Percentiles rank a stretch among this genome's conserved stretches.
Evolutionary conservation across 2,329 filamentous ascomycete species (phyloP).

Genomic region (Talaromyces pinophilus): DNA sequence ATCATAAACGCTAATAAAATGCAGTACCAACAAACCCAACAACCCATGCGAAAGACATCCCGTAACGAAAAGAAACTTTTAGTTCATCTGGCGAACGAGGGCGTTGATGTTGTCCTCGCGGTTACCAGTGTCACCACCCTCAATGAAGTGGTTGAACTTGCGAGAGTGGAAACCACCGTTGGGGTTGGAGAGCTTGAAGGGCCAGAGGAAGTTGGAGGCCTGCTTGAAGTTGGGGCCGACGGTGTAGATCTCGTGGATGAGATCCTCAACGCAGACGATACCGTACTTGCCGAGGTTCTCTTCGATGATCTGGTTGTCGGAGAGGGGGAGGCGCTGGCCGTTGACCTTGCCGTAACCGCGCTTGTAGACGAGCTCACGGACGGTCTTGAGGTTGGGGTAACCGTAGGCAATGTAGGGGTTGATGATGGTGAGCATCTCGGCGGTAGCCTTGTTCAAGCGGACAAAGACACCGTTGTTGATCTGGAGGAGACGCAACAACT

Average conservation of each 20-base stretch:
- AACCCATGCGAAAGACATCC: conserved; percentile 39
- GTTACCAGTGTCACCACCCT: conserved; percentile 98
- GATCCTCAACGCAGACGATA: conserved; percentile 98
- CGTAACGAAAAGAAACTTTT: conserved; percentile 26
- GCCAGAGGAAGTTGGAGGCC: conserved; percentile 98
- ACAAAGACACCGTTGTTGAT: conserved; percentile 99
- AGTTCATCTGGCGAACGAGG: conserved; percentile 99
- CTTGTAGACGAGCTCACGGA: conserved; percentile 99
- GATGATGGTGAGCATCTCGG: conserved; percentile 96
- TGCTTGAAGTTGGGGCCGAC: conserved; percentile 99
- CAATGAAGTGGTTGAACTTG: conserved; percentile 99
- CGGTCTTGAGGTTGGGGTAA: conserved; percentile 98
- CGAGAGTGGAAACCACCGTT: conserved; percentile 91
- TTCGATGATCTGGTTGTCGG: conserved; percentile 98
- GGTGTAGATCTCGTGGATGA: conserved; percentile 98
- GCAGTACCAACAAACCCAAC: conserved; percentile 35
- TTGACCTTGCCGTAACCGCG: conserved; percentile 98
- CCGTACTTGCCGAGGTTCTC: conserved; percentile 95
- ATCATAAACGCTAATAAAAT: conserved; percentile 37
- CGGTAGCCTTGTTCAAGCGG: conserved; percentile 94
- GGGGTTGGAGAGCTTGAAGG: conserved; percentile 99
- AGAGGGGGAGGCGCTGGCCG: conserved; percentile 95
- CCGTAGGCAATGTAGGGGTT: conserved; percentile 99
- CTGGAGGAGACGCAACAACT: conserved; percentile 98
- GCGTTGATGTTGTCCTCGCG: conserved; percentile 97